Base-by-base conservation (phyloP, 768 basidiomycete genomes). In the Pluteus cervinus region DNA sequence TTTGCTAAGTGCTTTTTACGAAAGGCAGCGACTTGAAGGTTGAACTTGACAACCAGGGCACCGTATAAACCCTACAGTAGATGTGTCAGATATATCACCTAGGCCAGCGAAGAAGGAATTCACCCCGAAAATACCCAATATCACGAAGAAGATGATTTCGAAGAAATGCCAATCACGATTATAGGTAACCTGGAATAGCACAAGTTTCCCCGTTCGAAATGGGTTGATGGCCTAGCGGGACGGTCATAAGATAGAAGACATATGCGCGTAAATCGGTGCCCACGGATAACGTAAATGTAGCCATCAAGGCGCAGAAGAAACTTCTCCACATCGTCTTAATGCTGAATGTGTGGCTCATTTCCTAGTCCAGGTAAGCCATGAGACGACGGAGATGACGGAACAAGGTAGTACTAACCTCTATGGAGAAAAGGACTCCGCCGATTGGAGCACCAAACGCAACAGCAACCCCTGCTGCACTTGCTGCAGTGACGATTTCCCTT, bases 111-210 rank as follows among this genome's bases (percentile, higher is more conserved):
- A 12, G 21, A 33, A 10, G 22, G 12, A 17, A 62, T 77, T 43
- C 53, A 94, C 94, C 33, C 96, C 96, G 57, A 99, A 99, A 44
- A 98, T 73, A 7, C 96, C 96, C 28, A 99, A 76, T 41, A 98
- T 76, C 37, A 98, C 72, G 61, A 93, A 99, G 58, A 94, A 94
- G 12, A 96, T 83, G 35, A 99, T 87, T 54, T 98, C 96, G 54
- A 98, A 98, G 63, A 94, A 97, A 55, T 98, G 96, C 96, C 96
- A 99, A 52, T 92, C 91, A 22, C 94, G 76, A 55, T 86, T 87
- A 58, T 98, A 99, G 2, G 92, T 93, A 50, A 99, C 90, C 55
- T 97, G 93, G 66, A 99, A 99, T 43, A 98, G 65, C 53, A 99
- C 96, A 18, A 99, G 79, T 57, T 98, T 98, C 15, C 94, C 96